Evolutionary conservation across 1,139 yeast genomes (phyloP), one percentile per base, ranked within the genome.

Genomic region (Candida albicans): DNA sequence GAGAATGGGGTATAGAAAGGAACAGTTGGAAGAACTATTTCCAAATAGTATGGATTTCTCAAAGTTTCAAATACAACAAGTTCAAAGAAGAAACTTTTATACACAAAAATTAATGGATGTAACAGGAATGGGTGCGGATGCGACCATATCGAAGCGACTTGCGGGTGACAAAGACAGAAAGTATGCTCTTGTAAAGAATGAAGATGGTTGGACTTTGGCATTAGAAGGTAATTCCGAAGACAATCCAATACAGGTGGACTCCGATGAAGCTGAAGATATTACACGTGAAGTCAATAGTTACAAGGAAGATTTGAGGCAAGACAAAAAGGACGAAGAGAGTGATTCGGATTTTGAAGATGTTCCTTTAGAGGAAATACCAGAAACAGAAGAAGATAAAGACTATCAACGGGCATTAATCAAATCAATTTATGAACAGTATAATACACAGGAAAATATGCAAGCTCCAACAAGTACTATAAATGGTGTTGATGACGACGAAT

Each of bases 1-100:
- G 60, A 82, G 99, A 68, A 85, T 95, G 96, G 99, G 99, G 0
- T 89, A 86, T 58, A 75, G 91, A 0, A 88, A 89, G 48, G 93
- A 87, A 12, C 97, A 95, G 57, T 68, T 95, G 26, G 87, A 88
- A 52, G 70, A 77, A 3, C 68, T 89, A 47, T 95, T 93, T 55
- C 95, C 96, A 0, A 76, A 87, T 56, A 80, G 90, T 44, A 77
- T 88, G 81, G 97, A 90, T 47, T 95, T 95, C 57, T 90, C 97
- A 13, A 83, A 79, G 55, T 95, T 95, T 61, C 99, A 95, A 62
- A 87, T 95, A 49, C 83, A 87, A 54, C 88, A 93, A 76, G 98
- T 95, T 1, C 87, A 89, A 51, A 89, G 89, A 61, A 74, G 99
- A 50, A 95, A 95, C 60, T 90, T 81, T 58, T 82, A 85, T 52